These are phyloP conservation scores for Diversispora epigaea DNA, from an alignment of 192 early-diverging fungal genomes.

Conservation along the genomic window DNA sequence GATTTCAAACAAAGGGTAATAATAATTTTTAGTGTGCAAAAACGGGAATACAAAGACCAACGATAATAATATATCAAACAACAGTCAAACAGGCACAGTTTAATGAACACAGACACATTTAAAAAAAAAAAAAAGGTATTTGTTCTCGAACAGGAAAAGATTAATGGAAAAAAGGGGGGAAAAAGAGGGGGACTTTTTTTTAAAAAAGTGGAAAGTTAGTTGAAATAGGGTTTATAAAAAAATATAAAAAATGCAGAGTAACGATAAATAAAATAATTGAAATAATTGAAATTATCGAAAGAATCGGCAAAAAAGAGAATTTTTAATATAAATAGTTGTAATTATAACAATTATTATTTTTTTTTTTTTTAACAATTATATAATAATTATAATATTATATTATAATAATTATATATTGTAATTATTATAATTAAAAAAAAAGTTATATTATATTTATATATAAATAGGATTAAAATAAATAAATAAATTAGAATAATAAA, in stretches of 20 bases:
- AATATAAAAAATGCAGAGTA: not conserved
- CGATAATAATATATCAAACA: not conserved
- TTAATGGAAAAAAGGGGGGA: not conserved
- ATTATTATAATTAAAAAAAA: no score
- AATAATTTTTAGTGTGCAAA: not conserved
- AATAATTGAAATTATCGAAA: conserved; percentile 7
- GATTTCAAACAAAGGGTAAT: not conserved
- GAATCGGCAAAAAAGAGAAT: conserved; percentile 2
- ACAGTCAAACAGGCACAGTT: not conserved
- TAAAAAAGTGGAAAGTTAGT: not conserved
- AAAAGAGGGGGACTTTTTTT: conserved; percentile 15
- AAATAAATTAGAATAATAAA: no score
- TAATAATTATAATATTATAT: no score
- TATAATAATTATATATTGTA: no score
- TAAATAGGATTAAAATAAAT: no score
- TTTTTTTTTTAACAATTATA: no score
- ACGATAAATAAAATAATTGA: conserved; percentile 18
- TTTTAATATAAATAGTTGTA: not conserved
- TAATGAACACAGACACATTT: not conserved
- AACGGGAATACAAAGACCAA: not conserved
- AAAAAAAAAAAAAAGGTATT: not conserved
- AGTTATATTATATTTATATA: no score
- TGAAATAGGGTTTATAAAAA: not conserved
- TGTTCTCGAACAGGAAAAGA: not conserved
- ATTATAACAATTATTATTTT: no score